These are phyloP conservation scores for Aspergillus alliaceus DNA, from an alignment of 2,329 filamentous ascomycete genomes.

Conservation along the genomic window DNA sequence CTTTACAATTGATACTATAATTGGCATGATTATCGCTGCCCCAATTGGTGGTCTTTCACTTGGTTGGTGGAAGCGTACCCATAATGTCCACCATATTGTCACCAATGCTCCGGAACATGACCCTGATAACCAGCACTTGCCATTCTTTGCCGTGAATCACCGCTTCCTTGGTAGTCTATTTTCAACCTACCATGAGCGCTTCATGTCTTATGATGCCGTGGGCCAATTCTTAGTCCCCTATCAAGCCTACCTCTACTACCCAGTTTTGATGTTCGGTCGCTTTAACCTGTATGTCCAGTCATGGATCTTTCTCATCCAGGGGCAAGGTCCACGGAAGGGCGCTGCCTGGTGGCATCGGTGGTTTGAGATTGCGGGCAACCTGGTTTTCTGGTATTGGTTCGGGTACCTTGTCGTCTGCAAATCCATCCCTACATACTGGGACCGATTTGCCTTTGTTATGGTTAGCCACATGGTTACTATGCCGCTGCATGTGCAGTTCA, in stretches of 20 bases:
- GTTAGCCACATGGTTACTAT: slow-evolving; percentile 78
- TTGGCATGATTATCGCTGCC: slow-evolving; percentile 88
- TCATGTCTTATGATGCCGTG: slow-evolving; percentile 75
- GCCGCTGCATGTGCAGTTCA: slow-evolving; percentile 85
- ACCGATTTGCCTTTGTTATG: slow-evolving; percentile 72
- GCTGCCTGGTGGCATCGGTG: slow-evolving; percentile 80
- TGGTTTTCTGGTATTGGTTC: slow-evolving; percentile 85
- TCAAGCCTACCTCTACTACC: slow-evolving; percentile 81
- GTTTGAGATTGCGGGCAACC: slow-evolving; percentile 73
- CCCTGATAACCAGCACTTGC: slow-evolving; percentile 89
- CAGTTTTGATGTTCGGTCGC: slow-evolving; percentile 74
- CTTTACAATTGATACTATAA: slow-evolving; percentile 77
- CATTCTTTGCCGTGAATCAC: slow-evolving; percentile 84
- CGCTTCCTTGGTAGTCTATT: slow-evolving; percentile 71
- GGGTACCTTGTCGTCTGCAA: slow-evolving; percentile 77
- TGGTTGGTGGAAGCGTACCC: slow-evolving; percentile 96
- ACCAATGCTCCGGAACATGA: slow-evolving; percentile 97
- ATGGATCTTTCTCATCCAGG: slow-evolving; percentile 72
- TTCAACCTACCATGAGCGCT: slow-evolving; percentile 79
- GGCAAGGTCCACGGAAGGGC: slow-evolving; percentile 71
- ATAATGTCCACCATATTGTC: slow-evolving; percentile 96
- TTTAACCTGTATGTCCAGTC: slow-evolving; percentile 86
- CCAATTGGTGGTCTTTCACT: slow-evolving; percentile 85
- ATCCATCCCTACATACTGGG: slow-evolving; percentile 67
- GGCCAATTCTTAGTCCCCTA: slow-evolving; percentile 69